Base-by-base conservation (phyloP, 1,284 basidiomycete species). In the Ustilago nuda region DNA sequence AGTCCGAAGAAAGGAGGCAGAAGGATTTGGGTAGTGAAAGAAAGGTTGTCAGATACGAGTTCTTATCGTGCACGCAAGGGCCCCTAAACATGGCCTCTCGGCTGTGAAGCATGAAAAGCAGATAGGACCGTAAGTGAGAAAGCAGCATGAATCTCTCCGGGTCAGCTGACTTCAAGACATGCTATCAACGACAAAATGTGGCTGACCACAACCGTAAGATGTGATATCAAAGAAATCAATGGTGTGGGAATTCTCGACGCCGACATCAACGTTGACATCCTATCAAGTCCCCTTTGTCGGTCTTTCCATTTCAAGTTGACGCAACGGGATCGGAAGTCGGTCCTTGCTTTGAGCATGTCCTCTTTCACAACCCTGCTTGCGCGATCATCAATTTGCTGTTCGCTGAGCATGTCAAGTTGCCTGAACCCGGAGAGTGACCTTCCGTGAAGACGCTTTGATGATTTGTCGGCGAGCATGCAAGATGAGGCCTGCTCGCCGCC, bases 51-150 rank as follows among this genome's bases (percentile, higher is more conserved):
- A 53, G n/a, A 35, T 17, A 33, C 27, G 50, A 53, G 7, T 19
- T 6, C 43, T 45, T 45, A 45, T 45, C 43, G n/a, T n/a, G n/a
- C 43, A 33, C n/a, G 51, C 51, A 17, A 53, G 32, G 15, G n/a
- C 51, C 51, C 36, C 35, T n/a, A 33, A 53, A 53, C 51, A 17
- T 53, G 32, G 6, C 51, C 8, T 11, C 23, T 37, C 33, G 51
- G 35, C 33, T 35, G 33, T 8, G 32, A 15, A 39, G 9, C 37
- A 39, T 11, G 37, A 39, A 11, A 39, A 39, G 15, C 23, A 27
- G 23, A 27, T 27, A 27, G 23, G 23, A 27, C 23, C 23, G 23
- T 27, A 27, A 27, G 23, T 27, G 23, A 27, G 3, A 27, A 1
- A 41, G 17, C 39, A n/a, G 39, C 27, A 19, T 13, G 43, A 17